phyloP scores from a whole-genome alignment of 768 basidiomycete genomes.

The Neoboletus magnificus region DNA sequence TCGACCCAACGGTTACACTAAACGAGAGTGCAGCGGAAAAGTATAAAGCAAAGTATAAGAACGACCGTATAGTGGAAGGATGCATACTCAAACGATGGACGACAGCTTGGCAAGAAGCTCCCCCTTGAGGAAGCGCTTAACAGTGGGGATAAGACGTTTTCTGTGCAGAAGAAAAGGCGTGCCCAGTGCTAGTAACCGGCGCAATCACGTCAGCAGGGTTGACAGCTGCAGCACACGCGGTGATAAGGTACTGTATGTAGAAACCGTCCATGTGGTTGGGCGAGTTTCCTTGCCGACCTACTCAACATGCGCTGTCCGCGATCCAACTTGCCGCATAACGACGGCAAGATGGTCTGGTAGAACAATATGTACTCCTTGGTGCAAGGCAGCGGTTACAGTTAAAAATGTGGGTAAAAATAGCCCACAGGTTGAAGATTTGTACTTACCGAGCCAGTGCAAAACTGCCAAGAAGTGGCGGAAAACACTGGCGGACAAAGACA shows the following conservation, averaged over 20 bases:
- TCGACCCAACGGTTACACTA: slow-evolving; percentile 48
- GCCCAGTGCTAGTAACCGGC: not conserved
- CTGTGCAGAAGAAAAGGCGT: slow-evolving; percentile 1
- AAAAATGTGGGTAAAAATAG: no score
- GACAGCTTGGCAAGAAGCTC: slow-evolving; percentile 6
- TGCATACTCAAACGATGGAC: slow-evolving; percentile 26
- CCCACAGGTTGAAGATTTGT: no score
- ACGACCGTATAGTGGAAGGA: slow-evolving; percentile 22
- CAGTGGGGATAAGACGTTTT: slow-evolving; percentile 6
- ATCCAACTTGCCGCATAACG: not conserved
- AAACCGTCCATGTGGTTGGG: not conserved
- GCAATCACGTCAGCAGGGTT: slow-evolving; percentile 20
- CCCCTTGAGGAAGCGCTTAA: slow-evolving; percentile 7
- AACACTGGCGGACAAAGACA: no score
- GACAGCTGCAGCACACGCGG: not conserved
- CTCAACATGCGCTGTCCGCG: no score
- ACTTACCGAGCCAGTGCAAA: no score
- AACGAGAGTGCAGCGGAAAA: slow-evolving; percentile 28
- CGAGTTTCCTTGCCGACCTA: not conserved
- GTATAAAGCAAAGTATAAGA: slow-evolving; percentile 23
- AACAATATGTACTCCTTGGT: no score
- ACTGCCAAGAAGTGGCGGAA: no score
- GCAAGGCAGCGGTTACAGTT: no score
- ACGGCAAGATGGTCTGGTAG: not conserved
- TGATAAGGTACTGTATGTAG: not conserved